Conservation (phyloP, 257 asterid genomes). For the Coffea eugenioides region DNA sequence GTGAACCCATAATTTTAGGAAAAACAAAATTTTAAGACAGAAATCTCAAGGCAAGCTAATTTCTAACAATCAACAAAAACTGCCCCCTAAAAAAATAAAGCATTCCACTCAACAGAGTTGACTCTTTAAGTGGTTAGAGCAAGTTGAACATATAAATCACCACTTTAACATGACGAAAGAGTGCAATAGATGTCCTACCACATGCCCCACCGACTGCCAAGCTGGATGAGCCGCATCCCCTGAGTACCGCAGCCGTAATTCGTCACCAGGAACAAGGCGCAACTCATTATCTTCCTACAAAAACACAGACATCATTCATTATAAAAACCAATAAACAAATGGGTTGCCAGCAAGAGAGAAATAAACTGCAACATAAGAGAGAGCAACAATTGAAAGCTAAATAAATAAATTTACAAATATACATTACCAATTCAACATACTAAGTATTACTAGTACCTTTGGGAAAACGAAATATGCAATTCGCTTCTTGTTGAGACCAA, state of each 20-base stretch:
- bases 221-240: slow-evolving; percentile 97
- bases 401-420: not conserved
- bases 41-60: not conserved
- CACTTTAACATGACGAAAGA: not conserved
- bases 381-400: not conserved
- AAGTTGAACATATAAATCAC: slow-evolving; percentile 1
- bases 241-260: slow-evolving; percentile 85
- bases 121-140: not conserved
- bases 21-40: not conserved
- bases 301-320: slow-evolving; percentile 20
- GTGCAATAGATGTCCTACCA: slow-evolving; percentile 56
- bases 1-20: not conserved
- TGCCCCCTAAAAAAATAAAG: not conserved
- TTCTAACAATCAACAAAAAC: not conserved
- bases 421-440: not conserved
- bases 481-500: slow-evolving; percentile 97
- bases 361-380: not conserved
- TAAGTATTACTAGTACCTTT: slow-evolving; percentile 47
- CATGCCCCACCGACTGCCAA: slow-evolving; percentile 98
- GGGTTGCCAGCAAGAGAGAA: not conserved
- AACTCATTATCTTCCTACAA: slow-evolving; percentile 97
- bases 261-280: slow-evolving; percentile 99
- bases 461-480: slow-evolving; percentile 92
- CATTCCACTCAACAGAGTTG: slow-evolving; percentile 6
- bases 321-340: not conserved